These are phyloP conservation scores for Hypoxylon perforatum DNA, from an alignment of 495 filamentous ascomycete genomes.

Conservation along the genomic window DNA sequence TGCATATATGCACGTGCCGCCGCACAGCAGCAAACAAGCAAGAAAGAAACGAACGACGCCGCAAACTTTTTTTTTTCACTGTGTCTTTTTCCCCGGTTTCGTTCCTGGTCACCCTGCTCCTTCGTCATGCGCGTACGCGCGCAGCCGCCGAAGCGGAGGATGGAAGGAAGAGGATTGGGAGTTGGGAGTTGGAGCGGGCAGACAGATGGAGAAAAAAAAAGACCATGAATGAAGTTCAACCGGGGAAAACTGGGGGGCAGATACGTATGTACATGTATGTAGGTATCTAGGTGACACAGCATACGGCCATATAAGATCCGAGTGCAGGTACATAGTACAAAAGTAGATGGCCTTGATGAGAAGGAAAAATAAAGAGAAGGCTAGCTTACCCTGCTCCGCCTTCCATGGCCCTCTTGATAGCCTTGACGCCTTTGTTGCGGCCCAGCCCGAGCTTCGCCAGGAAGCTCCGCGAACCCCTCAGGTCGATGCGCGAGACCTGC, in stretches of 20 bases:
- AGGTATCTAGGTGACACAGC: too few relatives aligned
- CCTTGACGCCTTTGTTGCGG: conserved; percentile 42
- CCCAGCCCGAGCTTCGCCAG: conserved; percentile 76
- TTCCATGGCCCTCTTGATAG: conserved; percentile 53
- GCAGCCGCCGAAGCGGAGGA: background rate
- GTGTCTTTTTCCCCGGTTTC: background rate
- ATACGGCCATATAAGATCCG: too few relatives aligned
- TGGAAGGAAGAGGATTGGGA: background rate
- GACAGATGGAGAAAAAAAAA: too few relatives aligned
- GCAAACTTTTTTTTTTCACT: too few relatives aligned
- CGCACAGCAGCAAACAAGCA: too few relatives aligned
- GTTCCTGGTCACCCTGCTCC: background rate
- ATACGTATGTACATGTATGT: too few relatives aligned
- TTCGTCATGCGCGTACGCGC: background rate
- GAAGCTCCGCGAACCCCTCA: conserved; percentile 80
- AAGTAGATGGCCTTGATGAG: background rate
- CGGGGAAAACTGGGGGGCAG: too few relatives aligned
- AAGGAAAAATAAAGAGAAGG: background rate
- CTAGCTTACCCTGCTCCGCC: conserved; percentile 65
- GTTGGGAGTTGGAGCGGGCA: too few relatives aligned
- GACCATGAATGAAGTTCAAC: too few relatives aligned
- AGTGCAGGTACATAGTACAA: too few relatives aligned
- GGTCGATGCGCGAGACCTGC: conserved; percentile 77
- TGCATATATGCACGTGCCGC: conserved; percentile 1
- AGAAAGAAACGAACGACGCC: too few relatives aligned